Percentiles rank a stretch among this genome's conserved stretches.
These are phyloP conservation scores for Calonectria fujianensis DNA, from an alignment of 2,329 filamentous ascomycete genomes.

Conservation along the genomic window DNA sequence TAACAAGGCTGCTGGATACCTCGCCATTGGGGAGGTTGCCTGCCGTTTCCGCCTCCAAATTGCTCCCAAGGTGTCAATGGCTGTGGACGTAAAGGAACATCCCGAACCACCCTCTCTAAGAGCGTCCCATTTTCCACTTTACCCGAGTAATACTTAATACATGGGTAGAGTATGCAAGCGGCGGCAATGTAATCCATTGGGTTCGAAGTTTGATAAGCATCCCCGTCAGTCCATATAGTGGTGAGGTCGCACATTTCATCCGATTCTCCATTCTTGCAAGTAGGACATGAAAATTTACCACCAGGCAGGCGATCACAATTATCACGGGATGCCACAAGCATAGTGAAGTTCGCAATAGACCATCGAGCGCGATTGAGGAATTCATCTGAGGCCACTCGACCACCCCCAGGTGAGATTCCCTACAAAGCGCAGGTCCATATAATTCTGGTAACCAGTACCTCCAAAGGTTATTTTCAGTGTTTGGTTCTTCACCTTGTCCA, in stretches of 20 bases:
- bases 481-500: neutral
- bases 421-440: neutral
- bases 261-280: constrained; percentile 2
- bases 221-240: neutral
- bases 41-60: neutral
- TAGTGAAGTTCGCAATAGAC: constrained; percentile 5
- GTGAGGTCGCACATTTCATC: neutral
- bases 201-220: neutral
- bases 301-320: neutral
- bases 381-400: neutral
- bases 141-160: constrained; percentile 9
- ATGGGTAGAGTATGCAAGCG: constrained; percentile 3
- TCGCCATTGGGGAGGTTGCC: neutral
- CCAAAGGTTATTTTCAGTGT: neutral
- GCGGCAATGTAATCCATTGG: neutral
- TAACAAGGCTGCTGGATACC: constrained; percentile 2
- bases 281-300: neutral
- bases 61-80: neutral
- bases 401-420: neutral
- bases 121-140: neutral
- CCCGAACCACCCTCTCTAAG: neutral
- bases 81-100: constrained; percentile 5
- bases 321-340: neutral
- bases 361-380: constrained; percentile 16
- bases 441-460: neutral